These are phyloP conservation scores for Podospora anserina DNA, from an alignment of 495 filamentous ascomycete species.

Conservation along the genomic window DNA sequence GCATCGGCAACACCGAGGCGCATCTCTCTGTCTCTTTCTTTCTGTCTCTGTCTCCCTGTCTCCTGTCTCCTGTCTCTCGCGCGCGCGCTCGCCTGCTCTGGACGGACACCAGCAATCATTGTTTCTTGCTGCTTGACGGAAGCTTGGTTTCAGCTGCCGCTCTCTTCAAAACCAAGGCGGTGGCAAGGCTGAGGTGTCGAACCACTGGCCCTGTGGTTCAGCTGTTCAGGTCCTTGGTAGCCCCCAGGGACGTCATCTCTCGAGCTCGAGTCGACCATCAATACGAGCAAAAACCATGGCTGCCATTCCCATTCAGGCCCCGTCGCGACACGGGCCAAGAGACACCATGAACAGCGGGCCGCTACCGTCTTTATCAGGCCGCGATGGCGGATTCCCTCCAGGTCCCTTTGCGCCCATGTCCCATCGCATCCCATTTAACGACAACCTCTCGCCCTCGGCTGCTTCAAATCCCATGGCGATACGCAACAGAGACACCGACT, in stretches of 20 bases:
- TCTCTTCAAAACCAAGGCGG: constrained; percentile 10
- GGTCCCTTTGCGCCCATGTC: constrained; percentile 21
- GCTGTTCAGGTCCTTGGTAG: constrained; percentile 5
- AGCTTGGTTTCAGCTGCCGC: constrained; percentile 10
- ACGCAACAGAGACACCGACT: constrained; percentile 21
- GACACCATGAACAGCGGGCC: constrained; percentile 20
- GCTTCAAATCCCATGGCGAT: constrained; percentile 39
- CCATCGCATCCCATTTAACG: constrained; percentile 22
- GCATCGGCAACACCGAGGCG: constrained; percentile 10
- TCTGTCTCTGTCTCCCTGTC: neutral
- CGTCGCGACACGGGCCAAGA: constrained; percentile 22
- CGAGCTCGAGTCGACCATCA: neutral
- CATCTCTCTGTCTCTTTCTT: neutral
- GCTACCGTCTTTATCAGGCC: constrained; percentile 34
- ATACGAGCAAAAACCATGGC: constrained; percentile 20
- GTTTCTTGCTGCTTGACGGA: neutral
- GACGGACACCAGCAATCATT: too few species aligned
- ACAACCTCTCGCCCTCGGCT: constrained; percentile 31
- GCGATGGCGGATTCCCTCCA: constrained; percentile 17
- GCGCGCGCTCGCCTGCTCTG: too few species aligned
- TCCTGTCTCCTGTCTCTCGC: neutral
- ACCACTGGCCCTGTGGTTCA: constrained; percentile 16
- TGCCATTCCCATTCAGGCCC: constrained; percentile 31
- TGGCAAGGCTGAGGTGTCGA: constrained; percentile 20
- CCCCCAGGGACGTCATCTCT: constrained; percentile 4